Evolutionary conservation across 257 asterid genomes (phyloP).

Genomic region (Solanum sejunctum): DNA sequence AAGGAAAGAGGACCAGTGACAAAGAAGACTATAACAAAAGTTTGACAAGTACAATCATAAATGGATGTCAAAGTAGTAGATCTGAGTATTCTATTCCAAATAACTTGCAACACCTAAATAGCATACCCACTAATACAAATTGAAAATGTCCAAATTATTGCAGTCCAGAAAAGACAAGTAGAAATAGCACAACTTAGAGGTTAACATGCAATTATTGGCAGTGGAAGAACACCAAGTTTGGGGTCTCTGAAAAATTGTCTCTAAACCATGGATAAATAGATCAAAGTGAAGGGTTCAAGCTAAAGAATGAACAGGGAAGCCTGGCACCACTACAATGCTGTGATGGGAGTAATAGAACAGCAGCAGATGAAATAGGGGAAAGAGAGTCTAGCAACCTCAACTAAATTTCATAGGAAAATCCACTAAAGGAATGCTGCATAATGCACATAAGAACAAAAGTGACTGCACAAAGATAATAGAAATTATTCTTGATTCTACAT

Average conservation of each 20-base stretch:
- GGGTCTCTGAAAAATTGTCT: neutral
- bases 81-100: neutral
- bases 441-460: neutral
- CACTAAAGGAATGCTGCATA: neutral
- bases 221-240: neutral
- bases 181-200: neutral
- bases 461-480: neutral
- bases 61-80: neutral
- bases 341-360: neutral
- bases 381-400: neutral
- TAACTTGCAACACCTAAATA: neutral
- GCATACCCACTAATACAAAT: neutral
- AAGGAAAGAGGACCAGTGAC: neutral
- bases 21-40: neutral
- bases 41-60: neutral
- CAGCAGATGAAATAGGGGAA: neutral
- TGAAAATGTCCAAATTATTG: neutral
- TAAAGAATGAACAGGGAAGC: neutral
- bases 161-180: neutral
- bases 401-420: neutral
- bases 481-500: neutral
- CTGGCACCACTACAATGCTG: neutral
- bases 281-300: neutral
- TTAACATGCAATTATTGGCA: neutral
- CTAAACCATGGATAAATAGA: neutral